Evolutionary conservation across 768 basidiomycete genomes (phyloP).

Genomic region (Lentinula sp.): DNA sequence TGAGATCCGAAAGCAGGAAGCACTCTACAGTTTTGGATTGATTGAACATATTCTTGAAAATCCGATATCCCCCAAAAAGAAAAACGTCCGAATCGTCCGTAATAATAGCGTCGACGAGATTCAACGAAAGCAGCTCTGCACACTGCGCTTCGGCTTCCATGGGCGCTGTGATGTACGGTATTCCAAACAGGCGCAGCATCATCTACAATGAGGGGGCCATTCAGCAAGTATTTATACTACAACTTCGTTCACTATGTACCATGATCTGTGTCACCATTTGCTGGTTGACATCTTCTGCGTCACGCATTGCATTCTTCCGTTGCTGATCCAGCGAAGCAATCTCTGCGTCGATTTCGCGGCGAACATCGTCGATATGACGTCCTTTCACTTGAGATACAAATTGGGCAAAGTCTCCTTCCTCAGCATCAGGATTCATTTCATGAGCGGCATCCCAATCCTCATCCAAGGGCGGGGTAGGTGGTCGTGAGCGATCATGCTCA

Average conservation of each 20-base stretch:
- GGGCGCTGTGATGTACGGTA: slow-evolving; percentile 96
- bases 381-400: slow-evolving; percentile 92
- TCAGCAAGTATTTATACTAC: background rate
- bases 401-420: slow-evolving; percentile 86
- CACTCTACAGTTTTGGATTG: slow-evolving; percentile 98
- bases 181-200: slow-evolving; percentile 90
- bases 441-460: slow-evolving; percentile 79
- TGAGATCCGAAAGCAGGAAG: slow-evolving; percentile 79
- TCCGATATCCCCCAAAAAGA: slow-evolving; percentile 91
- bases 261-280: slow-evolving; percentile 89
- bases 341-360: slow-evolving; percentile 89
- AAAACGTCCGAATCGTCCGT: slow-evolving; percentile 99
- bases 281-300: slow-evolving; percentile 92
- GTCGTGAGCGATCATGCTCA: slow-evolving; percentile 30
- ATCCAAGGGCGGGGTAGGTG: slow-evolving; percentile 25
- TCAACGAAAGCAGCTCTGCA: slow-evolving; percentile 79
- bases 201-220: slow-evolving; percentile 37
- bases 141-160: slow-evolving; percentile 99
- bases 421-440: slow-evolving; percentile 74
- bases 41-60: slow-evolving; percentile 99
- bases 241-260: slow-evolving; percentile 29
- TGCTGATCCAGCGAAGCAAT: slow-evolving; percentile 77
- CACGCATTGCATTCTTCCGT: slow-evolving; percentile 83
- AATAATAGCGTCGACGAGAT: slow-evolving; percentile 93
- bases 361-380: slow-evolving; percentile 72